Base-by-base conservation (phyloP, 768 basidiomycete species). In the Boletus insuetus region DNA sequence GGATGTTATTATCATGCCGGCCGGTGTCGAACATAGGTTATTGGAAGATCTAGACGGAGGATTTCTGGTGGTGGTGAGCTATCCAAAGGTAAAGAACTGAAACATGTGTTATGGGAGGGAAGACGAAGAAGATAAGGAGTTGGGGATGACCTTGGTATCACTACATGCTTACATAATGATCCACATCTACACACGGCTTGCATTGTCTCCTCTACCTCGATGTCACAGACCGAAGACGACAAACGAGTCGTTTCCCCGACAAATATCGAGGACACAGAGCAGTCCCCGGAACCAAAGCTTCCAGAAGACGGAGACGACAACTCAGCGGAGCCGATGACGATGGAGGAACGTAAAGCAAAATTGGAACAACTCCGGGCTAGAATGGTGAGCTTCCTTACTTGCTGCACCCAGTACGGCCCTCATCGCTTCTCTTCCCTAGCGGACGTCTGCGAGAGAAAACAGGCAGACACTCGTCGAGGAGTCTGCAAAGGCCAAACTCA, bases 391-490 rank as follows among this genome's bases (percentile, higher is more conserved):
- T 46, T 49, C 9, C 29, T n/a, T 29, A 16, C 37, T 55, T 22
- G 7, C 11, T n/a, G 37, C n/a, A 11, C 6, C 54, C 19, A 3
- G 12, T 24, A 29, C 26, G 31, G 5, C 3, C 5, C 14, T 52
- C 40, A 46, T 42, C 24, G 8, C 35, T 4, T 9, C 41, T 19
- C 3, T 38, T 38, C 10, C 20, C n/a, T 49, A 95, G 94, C 85
- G 81, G 48, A 79, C 82, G 31, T 91, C 93, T 2, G 76, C 89
- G 1, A 83, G 79, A 64, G 92, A 86, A 4, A 99, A 99, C 70
- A 85, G 94, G 13, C 82, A 83, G 34, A 89, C 94, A 2, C 76
- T 98, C 16, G 78, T 97, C 16, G 87, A 92, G 58, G 96, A 98
- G 67, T 84, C 86, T 35, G 82, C 90, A 19, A 89, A 82, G 66